These are phyloP conservation scores for Taiozyma sp. DNA, from an alignment of 1,139 yeast genomes.

Conservation along the genomic window DNA sequence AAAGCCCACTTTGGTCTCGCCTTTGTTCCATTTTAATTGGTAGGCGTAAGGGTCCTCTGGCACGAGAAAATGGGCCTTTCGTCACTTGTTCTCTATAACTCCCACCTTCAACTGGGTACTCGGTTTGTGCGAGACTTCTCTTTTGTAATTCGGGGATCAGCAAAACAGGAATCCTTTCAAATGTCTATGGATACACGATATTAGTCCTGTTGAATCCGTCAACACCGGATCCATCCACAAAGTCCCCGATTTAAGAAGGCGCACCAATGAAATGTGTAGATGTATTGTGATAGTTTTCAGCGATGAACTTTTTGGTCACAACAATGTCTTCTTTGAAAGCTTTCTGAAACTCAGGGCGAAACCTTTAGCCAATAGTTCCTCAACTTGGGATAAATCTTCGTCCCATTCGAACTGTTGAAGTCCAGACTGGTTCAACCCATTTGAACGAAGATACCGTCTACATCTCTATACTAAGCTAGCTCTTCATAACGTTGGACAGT, in stretches of 20 bases:
- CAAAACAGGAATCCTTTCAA: constrained; percentile 5
- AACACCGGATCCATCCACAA: constrained; percentile 4
- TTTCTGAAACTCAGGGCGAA: constrained; percentile 1
- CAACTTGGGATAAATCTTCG: constrained; percentile 26
- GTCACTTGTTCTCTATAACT: constrained; percentile 6
- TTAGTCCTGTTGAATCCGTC: constrained; percentile 8
- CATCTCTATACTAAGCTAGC: constrained; percentile 20
- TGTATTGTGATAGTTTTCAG: constrained; percentile 6
- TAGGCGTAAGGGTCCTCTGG: constrained; percentile 6
- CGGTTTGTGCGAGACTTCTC: constrained; percentile 6
- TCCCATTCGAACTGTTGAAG: constrained; percentile 27
- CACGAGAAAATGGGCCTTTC: background rate
- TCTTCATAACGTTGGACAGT: constrained; percentile 25
- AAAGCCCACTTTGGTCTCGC: constrained; percentile 6
- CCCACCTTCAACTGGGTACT: constrained; percentile 6
- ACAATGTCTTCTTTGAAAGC: constrained; percentile 1
- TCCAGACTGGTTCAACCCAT: constrained; percentile 28
- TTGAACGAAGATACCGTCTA: constrained; percentile 26
- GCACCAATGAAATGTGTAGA: constrained; percentile 5
- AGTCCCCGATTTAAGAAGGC: constrained; percentile 6
- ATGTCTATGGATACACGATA: constrained; percentile 6
- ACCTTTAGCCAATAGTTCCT: constrained; percentile 8
- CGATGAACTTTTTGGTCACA: constrained; percentile 1
- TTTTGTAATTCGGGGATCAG: constrained; percentile 7
- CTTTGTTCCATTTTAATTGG: constrained; percentile 5